These are phyloP conservation scores for Takashimella koratensis DNA, from an alignment of 1,284 basidiomycete genomes.

Conservation along the genomic window DNA sequence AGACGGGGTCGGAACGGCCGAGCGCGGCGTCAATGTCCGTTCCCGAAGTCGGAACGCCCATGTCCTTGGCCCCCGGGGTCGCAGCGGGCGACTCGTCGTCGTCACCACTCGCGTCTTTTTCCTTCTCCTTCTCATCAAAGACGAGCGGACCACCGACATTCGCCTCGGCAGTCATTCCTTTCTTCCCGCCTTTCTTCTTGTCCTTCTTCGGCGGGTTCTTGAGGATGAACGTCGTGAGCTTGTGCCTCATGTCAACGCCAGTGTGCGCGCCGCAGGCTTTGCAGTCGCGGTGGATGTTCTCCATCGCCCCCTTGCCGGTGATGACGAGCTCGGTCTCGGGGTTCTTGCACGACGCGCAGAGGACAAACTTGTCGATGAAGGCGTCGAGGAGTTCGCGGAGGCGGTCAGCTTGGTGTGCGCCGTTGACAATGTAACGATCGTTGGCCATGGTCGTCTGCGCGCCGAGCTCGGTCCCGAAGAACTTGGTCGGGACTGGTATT, in stretches of 20 bases:
- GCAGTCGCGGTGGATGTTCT: conserved; percentile 92
- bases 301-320: conserved; percentile 62
- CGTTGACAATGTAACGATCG: conserved; percentile 98
- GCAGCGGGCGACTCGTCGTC: conserved; percentile 20
- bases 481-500: conserved; percentile 84
- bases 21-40: conserved; percentile 42
- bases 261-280: conserved; percentile 96
- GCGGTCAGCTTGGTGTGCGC: conserved; percentile 86
- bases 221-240: conserved; percentile 91
- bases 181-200: conserved; percentile 61
- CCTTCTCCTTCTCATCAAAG: conserved; percentile 37
- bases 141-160: conserved; percentile 44
- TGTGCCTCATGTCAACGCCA: conserved; percentile 93
- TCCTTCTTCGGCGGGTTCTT: conserved; percentile 84
- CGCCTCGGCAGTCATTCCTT: conserved; percentile 47
- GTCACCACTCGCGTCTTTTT: conserved; percentile 25
- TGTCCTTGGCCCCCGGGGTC: conserved; percentile 13
- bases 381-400: conserved; percentile 92
- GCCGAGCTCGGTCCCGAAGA: conserved; percentile 97
- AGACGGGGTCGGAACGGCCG: conserved; percentile 32
- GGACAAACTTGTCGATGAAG: conserved; percentile 98
- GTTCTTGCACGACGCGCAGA: conserved; percentile 98
- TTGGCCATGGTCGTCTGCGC: conserved; percentile 95
- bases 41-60: conserved; percentile 35
- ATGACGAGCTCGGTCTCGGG: conserved; percentile 97